These are phyloP conservation scores for Phytopythium ostracodes DNA, from an alignment of 352 stramenopile species.

Conservation along the genomic window DNA sequence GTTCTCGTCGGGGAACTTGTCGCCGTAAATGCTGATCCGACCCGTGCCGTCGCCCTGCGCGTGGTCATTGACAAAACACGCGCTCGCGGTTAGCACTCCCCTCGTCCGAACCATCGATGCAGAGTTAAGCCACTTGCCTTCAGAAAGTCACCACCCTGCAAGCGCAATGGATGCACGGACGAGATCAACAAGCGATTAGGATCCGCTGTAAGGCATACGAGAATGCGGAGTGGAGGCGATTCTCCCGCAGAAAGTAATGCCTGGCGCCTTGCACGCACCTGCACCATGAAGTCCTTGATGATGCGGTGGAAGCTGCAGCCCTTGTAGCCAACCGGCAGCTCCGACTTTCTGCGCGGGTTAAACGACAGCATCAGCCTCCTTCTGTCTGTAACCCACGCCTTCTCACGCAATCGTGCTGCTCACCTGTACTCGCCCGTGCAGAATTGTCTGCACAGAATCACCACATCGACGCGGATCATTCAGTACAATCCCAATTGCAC, in stretches of 20 bases:
- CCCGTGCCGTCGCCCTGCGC: slow-evolving; percentile 83
- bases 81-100: not conserved
- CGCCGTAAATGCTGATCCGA: slow-evolving; percentile 84
- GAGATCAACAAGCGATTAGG: slow-evolving; percentile 1
- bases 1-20: slow-evolving; percentile 85
- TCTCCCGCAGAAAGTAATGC: too few relatives aligned
- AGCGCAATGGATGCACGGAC: too few relatives aligned
- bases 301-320: slow-evolving; percentile 84
- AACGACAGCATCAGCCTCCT: slow-evolving; percentile 24
- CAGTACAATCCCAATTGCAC: not conserved
- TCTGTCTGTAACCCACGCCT: not conserved
- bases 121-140: slow-evolving; percentile 31
- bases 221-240: not conserved
- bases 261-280: slow-evolving; percentile 17
- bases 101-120: not conserved
- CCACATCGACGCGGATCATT: slow-evolving; percentile 4
- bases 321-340: slow-evolving; percentile 88
- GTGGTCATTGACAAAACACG: too few relatives aligned
- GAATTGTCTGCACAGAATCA: slow-evolving; percentile 75
- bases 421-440: slow-evolving; percentile 96
- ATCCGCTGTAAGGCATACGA: not conserved
- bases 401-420: slow-evolving; percentile 7
- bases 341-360: slow-evolving; percentile 53
- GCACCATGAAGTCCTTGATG: slow-evolving; percentile 92
- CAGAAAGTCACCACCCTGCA: slow-evolving; percentile 76